phyloP scores from a whole-genome alignment of 2,329 filamentous ascomycete genomes.

The Rhinocladiella mackenziei region DNA sequence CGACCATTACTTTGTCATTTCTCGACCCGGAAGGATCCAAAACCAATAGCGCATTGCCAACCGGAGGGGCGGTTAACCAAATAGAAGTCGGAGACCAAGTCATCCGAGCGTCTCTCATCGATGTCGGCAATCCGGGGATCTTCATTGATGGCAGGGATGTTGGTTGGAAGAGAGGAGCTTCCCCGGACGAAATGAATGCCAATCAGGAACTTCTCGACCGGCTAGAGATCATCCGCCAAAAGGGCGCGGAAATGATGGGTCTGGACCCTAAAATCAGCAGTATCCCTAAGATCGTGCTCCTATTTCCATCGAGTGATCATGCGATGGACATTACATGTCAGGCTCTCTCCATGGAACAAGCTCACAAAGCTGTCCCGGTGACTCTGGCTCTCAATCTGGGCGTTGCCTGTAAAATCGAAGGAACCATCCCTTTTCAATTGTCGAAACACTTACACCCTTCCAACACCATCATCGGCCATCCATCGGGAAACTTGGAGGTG shows the following conservation, averaged over 20 bases:
- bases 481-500: conserved; percentile 39
- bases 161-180: conserved; percentile 48
- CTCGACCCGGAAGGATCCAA: conserved; percentile 60
- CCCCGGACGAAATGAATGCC: conserved; percentile 53
- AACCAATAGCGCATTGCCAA: conserved; percentile 60
- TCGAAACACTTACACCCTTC: conserved; percentile 29
- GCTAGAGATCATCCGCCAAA: conserved; percentile 55
- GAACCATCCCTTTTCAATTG: conserved; percentile 38
- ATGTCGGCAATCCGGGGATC: conserved; percentile 61
- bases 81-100: conserved; percentile 40
- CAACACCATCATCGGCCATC: conserved; percentile 42
- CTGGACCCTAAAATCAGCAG: conserved; percentile 45
- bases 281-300: conserved; percentile 58
- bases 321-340: conserved; percentile 41
- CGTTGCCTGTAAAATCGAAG: conserved; percentile 46
- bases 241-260: conserved; percentile 60
- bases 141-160: conserved; percentile 57
- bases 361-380: conserved; percentile 55
- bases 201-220: conserved; percentile 42
- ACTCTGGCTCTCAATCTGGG: conserved; percentile 53
- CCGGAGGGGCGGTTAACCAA: conserved; percentile 52
- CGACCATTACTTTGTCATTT: conserved; percentile 59
- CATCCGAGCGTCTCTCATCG: conserved; percentile 55
- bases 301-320: conserved; percentile 55
- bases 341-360: conserved; percentile 55